A percentile compares a stretch with the other conserved stretches of the same genome.
phyloP scores from a whole-genome alignment of 1,139 yeast genomes.

The Magnusiomyces ingens region DNA sequence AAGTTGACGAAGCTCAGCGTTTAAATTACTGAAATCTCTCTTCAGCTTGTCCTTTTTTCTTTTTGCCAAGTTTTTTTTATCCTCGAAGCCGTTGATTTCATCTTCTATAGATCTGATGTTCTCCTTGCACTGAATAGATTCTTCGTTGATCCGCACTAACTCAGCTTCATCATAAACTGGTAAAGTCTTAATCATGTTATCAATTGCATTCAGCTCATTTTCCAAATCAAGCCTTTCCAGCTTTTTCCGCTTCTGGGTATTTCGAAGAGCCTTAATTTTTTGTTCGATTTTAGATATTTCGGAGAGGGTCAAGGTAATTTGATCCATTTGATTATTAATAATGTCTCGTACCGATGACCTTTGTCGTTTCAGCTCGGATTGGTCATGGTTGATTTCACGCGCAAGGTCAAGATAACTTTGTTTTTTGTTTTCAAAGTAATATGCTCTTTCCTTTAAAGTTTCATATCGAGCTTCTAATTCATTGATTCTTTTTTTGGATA shows the following conservation, averaged over 20 bases:
- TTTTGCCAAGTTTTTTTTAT: slow-evolving; percentile 13
- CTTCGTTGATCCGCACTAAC: slow-evolving; percentile 2
- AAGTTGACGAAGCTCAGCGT: slow-evolving; percentile 47
- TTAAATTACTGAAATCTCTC: slow-evolving; percentile 18
- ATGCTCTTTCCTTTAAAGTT: background rate
- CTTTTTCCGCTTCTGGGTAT: slow-evolving; percentile 36
- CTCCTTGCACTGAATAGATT: background rate
- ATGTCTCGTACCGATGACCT: background rate
- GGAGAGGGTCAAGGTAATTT: background rate
- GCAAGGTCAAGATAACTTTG: background rate
- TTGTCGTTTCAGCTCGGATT: background rate
- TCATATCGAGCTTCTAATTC: background rate
- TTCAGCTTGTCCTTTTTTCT: slow-evolving; percentile 18
- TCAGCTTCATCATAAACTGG: background rate
- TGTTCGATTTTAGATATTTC: background rate
- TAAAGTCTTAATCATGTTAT: slow-evolving; percentile 3
- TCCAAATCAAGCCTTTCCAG: slow-evolving; percentile 38
- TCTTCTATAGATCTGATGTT: background rate
- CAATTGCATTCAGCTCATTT: slow-evolving; percentile 18
- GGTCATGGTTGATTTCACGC: background rate
- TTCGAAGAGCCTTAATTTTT: background rate
- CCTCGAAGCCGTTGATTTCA: background rate
- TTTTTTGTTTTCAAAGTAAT: background rate
- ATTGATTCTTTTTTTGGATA: slow-evolving; percentile 18
- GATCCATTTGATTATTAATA: background rate